Conservation (phyloP, 2,329 filamentous ascomycete genomes). For the Botrytis squamosa region DNA sequence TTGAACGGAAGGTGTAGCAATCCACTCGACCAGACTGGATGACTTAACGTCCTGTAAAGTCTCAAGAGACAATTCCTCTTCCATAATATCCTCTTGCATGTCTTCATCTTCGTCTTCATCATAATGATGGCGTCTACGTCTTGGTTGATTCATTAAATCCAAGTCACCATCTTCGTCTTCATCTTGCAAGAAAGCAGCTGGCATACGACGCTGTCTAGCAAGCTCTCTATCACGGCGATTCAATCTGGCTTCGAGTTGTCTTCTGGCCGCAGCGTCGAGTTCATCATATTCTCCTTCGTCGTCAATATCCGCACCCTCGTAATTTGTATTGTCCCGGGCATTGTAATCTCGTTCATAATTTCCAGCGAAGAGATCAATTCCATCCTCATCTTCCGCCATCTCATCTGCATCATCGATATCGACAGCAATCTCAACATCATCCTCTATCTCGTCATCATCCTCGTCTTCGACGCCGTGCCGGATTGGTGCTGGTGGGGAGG, state of each 20-base stretch:
- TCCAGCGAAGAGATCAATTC: slow-evolving; percentile 74
- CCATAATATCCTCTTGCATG: slow-evolving; percentile 91
- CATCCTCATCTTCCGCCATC: slow-evolving; percentile 77
- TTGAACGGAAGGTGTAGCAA: slow-evolving; percentile 84
- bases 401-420: slow-evolving; percentile 78
- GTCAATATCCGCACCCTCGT: slow-evolving; percentile 71
- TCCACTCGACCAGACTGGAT: slow-evolving; percentile 91
- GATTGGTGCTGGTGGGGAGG: slow-evolving; percentile 61
- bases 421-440: slow-evolving; percentile 70
- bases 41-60: slow-evolving; percentile 92
- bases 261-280: slow-evolving; percentile 63
- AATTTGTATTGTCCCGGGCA: slow-evolving; percentile 64
- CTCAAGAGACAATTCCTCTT: slow-evolving; percentile 90
- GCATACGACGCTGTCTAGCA: slow-evolving; percentile 63
- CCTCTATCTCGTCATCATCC: slow-evolving; percentile 66
- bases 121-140: slow-evolving; percentile 82
- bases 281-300: slow-evolving; percentile 74
- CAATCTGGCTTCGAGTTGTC: slow-evolving; percentile 70
- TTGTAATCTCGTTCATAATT: slow-evolving; percentile 71
- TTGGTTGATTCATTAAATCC: slow-evolving; percentile 81
- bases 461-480: slow-evolving; percentile 63
- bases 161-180: slow-evolving; percentile 80
- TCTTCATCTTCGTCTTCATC: slow-evolving; percentile 93
- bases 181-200: slow-evolving; percentile 71
- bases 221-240: slow-evolving; percentile 73